phyloP scores from a whole-genome alignment of 176 grass and related monocot species.

The Oryza rufipogon region DNA sequence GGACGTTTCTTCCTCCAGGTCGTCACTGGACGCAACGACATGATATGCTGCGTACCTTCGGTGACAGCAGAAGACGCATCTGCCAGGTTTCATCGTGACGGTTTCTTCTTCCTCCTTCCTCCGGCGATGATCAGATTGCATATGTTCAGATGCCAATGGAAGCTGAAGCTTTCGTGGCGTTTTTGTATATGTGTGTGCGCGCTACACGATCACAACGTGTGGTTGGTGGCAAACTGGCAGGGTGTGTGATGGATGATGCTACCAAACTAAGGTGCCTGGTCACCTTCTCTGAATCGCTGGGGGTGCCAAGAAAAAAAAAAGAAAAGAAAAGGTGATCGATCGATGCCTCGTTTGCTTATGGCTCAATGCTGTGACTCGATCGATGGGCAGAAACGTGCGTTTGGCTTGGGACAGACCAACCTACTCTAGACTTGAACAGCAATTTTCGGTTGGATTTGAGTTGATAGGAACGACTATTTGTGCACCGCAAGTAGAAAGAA shows the following conservation, averaged over 20 bases:
- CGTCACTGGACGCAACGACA: background rate
- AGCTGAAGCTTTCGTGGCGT: constrained; percentile 18
- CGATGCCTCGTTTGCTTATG: constrained; percentile 33
- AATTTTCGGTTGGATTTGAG: constrained; percentile 1
- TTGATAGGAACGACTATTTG: background rate
- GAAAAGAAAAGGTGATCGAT: background rate
- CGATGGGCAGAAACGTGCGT: background rate
- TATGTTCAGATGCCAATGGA: background rate
- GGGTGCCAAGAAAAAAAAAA: background rate
- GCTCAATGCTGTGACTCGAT: constrained; percentile 29
- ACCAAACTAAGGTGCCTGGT: constrained; percentile 52
- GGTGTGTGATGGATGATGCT: background rate
- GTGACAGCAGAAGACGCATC: background rate
- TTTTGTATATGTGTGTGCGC: background rate
- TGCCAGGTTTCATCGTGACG: constrained; percentile 34
- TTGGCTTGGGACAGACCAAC: constrained; percentile 26
- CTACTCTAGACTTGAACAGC: constrained; percentile 28
- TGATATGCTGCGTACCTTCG: background rate
- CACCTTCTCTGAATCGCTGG: constrained; percentile 28
- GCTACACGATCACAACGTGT: constrained; percentile 33
- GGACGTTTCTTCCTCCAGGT: constrained; percentile 23
- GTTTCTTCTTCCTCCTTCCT: background rate
- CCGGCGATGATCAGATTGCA: background rate
- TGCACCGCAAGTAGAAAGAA: background rate
- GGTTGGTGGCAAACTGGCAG: constrained; percentile 30